phyloP scores from a whole-genome alignment of 1,284 basidiomycete species.

The Cutaneotrichosporon cavernicola region DNA sequence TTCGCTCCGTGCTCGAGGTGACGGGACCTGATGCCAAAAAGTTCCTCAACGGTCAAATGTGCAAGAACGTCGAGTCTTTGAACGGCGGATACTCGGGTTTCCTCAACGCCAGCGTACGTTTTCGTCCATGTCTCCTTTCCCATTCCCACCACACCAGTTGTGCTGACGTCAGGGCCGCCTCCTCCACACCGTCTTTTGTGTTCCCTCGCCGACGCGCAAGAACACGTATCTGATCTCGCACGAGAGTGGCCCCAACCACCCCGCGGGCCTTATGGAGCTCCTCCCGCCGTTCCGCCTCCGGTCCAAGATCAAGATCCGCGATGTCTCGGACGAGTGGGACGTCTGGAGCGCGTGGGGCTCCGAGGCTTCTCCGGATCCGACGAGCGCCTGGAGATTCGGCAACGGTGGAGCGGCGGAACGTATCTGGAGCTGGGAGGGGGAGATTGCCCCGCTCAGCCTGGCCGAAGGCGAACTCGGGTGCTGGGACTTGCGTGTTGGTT shows the following conservation, averaged over 20 bases:
- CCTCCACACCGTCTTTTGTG: slow-evolving; percentile 82
- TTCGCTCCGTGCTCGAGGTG: slow-evolving; percentile 59
- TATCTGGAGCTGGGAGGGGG: slow-evolving; percentile 39
- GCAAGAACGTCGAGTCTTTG: slow-evolving; percentile 60
- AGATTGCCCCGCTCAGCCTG: slow-evolving; percentile 26
- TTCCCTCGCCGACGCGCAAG: slow-evolving; percentile 54
- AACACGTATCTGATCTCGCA: slow-evolving; percentile 53
- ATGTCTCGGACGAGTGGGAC: slow-evolving; percentile 71
- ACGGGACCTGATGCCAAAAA: slow-evolving; percentile 77
- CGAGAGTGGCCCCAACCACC: slow-evolving; percentile 69
- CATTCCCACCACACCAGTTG: neutral
- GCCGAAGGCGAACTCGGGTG: slow-evolving; percentile 43
- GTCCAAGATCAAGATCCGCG: slow-evolving; percentile 78
- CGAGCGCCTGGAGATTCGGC: slow-evolving; percentile 41
- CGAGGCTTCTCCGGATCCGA: slow-evolving; percentile 7
- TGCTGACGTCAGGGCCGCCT: slow-evolving; percentile 70
- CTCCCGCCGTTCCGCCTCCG: slow-evolving; percentile 74
- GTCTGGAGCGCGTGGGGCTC: slow-evolving; percentile 76
- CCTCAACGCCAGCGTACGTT: slow-evolving; percentile 76
- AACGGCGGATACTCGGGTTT: slow-evolving; percentile 72
- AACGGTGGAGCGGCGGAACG: slow-evolving; percentile 47
- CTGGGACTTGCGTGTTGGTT: slow-evolving; percentile 66
- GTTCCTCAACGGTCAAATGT: slow-evolving; percentile 83
- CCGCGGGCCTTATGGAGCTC: slow-evolving; percentile 57
- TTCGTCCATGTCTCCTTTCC: too few species aligned